A percentile compares a stretch with the other conserved stretches of the same genome.
Evolutionary conservation across 495 filamentous ascomycete genomes (phyloP).

Genomic region (Neurospora sp.): DNA sequence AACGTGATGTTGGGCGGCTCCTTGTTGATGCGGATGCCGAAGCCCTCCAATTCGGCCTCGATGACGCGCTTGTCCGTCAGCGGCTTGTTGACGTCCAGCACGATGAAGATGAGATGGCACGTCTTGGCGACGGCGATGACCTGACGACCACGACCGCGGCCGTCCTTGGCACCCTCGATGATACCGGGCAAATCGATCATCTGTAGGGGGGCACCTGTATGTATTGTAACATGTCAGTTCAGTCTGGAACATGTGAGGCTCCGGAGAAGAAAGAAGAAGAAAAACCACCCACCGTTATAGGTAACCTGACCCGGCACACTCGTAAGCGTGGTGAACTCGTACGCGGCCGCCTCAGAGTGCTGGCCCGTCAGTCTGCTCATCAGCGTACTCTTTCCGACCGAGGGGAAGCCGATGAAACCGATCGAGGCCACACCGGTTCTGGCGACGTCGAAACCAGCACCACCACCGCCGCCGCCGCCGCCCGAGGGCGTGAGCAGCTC

Average conservation of each 20-base stretch:
- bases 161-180: conserved; percentile 96
- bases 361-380: conserved; percentile 92
- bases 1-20: conserved; percentile 93
- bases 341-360: conserved; percentile 93
- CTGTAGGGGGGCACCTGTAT: conserved; percentile 74
- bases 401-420: conserved; percentile 82
- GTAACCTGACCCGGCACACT: conserved; percentile 93
- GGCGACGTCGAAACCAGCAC: conserved; percentile 95
- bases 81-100: conserved; percentile 97
- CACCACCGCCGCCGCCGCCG: conserved; percentile 72
- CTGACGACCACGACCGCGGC: conserved; percentile 94
- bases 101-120: conserved; percentile 97
- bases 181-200: conserved; percentile 99
- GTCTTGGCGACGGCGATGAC: conserved; percentile 99
- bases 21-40: conserved; percentile 97
- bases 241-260: neutral
- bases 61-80: conserved; percentile 95
- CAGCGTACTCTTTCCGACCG: conserved; percentile 94
- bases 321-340: conserved; percentile 97
- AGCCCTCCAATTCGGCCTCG: conserved; percentile 92
- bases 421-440: conserved; percentile 95
- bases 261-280: neutral
- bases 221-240: neutral
- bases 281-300: conserved; percentile 59
- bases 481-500: conserved; percentile 82